Percentiles rank a stretch among this genome's conserved stretches.
These are phyloP conservation scores for Thermomyces lanuginosus DNA, from an alignment of 2,329 filamentous ascomycete species.

Conservation along the genomic window DNA sequence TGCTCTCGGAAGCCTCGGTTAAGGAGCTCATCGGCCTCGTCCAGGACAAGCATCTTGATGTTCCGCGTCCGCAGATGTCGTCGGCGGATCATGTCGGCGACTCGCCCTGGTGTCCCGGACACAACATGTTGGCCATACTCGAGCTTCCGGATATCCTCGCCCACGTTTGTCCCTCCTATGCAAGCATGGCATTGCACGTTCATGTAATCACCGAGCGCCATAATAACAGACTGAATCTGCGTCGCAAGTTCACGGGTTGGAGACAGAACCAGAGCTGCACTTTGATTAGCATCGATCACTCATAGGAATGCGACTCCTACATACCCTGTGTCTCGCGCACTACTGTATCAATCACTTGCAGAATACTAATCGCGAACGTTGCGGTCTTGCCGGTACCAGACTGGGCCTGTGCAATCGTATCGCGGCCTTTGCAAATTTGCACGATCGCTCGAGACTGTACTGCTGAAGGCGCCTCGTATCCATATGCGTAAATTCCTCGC, in stretches of 20 bases:
- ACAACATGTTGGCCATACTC: slow-evolving; percentile 97
- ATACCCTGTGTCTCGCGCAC: slow-evolving; percentile 70
- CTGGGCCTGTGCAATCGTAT: slow-evolving; percentile 96
- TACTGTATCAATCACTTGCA: slow-evolving; percentile 87
- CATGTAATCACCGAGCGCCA: slow-evolving; percentile 99
- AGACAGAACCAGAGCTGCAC: slow-evolving; percentile 67
- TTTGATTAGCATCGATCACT: neutral
- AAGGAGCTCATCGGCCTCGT: slow-evolving; percentile 63
- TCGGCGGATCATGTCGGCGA: slow-evolving; percentile 68
- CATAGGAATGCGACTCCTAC: slow-evolving; percentile 1
- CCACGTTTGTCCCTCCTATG: slow-evolving; percentile 94
- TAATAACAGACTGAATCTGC: slow-evolving; percentile 95
- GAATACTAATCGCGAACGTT: slow-evolving; percentile 89
- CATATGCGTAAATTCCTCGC: slow-evolving; percentile 94
- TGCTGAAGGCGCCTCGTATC: slow-evolving; percentile 93
- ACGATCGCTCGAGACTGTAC: slow-evolving; percentile 97
- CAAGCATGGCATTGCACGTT: slow-evolving; percentile 98
- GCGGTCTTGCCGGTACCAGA: slow-evolving; percentile 95
- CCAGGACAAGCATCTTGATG: slow-evolving; percentile 65
- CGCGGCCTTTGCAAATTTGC: slow-evolving; percentile 95
- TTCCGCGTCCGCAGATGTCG: slow-evolving; percentile 55
- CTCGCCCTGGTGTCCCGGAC: slow-evolving; percentile 89
- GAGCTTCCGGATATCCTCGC: slow-evolving; percentile 93
- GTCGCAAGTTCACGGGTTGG: slow-evolving; percentile 93
- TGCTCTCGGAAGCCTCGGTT: slow-evolving; percentile 95